Evolutionary conservation across 352 stramenopile species (phyloP), one percentile per base, ranked within the genome.

Genomic region (Phytophthora quininea): DNA sequence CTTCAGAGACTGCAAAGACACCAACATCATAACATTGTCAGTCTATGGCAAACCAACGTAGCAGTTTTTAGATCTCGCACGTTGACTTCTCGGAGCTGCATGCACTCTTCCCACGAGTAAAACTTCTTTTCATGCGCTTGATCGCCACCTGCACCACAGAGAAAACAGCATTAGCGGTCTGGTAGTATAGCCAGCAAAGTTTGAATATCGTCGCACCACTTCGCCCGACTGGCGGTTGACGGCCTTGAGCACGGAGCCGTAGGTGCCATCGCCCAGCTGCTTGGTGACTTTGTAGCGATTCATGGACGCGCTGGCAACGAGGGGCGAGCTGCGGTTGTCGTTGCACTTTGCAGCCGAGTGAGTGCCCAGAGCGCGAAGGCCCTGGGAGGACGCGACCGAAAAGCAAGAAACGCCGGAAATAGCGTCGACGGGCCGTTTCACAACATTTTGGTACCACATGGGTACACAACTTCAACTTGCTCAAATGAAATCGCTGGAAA

Each of bases 81-180:
- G 55, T 98, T 98, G 32, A 99, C 93, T 88, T 99, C 98, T 37
- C 97, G 90, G 14, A 99, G 81, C 49, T 98, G 84, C 79, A 98
- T 98, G 77, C 95, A 98, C 62, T 99, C 96, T 71, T 99, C 91
- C 88, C 89, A 97, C 54, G 84, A 98, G 73, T 96, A 97, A 76
- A 98, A 98, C 64, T 98, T 98, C 81, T 98, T 98, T 99, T 98
- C 92, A 99, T 98, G 69, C 97, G 98, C 74, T 99, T 99, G 52
- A 99, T 88, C 2, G 96, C 96, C 12, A 98, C 93, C 85, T 98
- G 62, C 45, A 48, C 6, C 3, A 29, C 11, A 53, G 14, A 30
- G 8, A 24, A 52, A 32, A 0, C 47, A 47, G 35, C 8, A 29
- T 43, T 43, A 43, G 37, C 7, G 7, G 7, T 14, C 12, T 43